These are phyloP conservation scores for Bruguiera hainesii DNA, from an alignment of 441 rosid species.

Conservation along the genomic window DNA sequence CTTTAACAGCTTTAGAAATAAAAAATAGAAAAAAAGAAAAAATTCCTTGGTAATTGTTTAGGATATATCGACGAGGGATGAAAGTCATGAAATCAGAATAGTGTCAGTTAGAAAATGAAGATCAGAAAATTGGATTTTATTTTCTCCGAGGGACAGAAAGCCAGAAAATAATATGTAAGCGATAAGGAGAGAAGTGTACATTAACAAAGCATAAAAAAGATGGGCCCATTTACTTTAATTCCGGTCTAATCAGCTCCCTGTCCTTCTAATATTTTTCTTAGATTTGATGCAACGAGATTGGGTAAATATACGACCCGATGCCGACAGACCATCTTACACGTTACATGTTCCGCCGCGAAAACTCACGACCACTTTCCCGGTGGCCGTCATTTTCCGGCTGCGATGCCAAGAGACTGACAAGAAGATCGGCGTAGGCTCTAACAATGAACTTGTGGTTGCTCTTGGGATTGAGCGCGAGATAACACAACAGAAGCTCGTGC, in stretches of 20 bases:
- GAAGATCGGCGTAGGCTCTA: slow-evolving; percentile 75
- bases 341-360: slow-evolving; percentile 13
- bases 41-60: no score
- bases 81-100: no score
- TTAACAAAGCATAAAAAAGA: no score
- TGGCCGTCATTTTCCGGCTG: slow-evolving; percentile 5
- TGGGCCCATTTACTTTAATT: neutral
- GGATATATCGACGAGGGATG: no score
- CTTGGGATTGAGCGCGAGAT: slow-evolving; percentile 66
- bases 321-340: neutral
- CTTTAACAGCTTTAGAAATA: no score
- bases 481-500: slow-evolving; percentile 70
- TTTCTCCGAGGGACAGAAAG: no score
- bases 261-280: neutral
- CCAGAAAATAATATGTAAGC: no score
- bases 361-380: slow-evolving; percentile 5
- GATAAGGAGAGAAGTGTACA: no score
- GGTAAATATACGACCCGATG: slow-evolving; percentile 17
- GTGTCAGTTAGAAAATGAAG: no score
- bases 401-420: slow-evolving; percentile 54
- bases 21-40: no score
- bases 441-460: slow-evolving; percentile 62
- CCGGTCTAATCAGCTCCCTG: neutral
- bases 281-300: slow-evolving; percentile 9
- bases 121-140: no score